These are phyloP conservation scores for Botrytis galanthina DNA, from an alignment of 2,329 filamentous ascomycete species.

Conservation along the genomic window DNA sequence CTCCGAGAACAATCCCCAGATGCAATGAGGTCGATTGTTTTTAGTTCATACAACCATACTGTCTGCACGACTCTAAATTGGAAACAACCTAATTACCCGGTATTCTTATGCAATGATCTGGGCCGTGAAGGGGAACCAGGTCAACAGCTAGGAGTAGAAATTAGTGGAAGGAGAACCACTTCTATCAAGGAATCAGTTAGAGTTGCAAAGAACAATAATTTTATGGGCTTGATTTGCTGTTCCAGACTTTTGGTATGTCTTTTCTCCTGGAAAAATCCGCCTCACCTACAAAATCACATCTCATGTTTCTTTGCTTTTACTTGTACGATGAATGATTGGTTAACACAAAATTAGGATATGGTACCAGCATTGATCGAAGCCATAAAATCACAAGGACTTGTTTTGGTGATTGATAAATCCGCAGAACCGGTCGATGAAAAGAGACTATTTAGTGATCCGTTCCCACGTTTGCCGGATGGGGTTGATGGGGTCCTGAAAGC, in stretches of 20 bases:
- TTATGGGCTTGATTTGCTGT: conserved; percentile 94
- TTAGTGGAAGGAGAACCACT: conserved; percentile 69
- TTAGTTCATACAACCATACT: conserved; percentile 87
- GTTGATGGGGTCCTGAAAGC: conserved; percentile 84
- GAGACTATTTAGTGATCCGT: conserved; percentile 46
- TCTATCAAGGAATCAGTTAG: conserved; percentile 94
- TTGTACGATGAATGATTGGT: neutral
- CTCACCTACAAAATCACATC: neutral
- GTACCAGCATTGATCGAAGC: conserved; percentile 89
- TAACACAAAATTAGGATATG: conserved; percentile 65
- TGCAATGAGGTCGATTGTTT: conserved; percentile 81
- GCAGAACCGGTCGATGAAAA: conserved; percentile 42
- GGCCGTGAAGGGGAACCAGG: conserved; percentile 55
- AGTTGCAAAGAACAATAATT: conserved; percentile 92
- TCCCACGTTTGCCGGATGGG: conserved; percentile 67
- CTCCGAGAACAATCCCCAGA: conserved; percentile 65
- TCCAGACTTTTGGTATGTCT: conserved; percentile 75
- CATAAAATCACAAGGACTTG: conserved; percentile 90
- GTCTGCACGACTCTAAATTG: conserved; percentile 95
- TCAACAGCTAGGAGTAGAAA: conserved; percentile 27
- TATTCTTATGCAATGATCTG: conserved; percentile 92
- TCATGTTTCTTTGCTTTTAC: neutral
- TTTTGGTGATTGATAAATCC: conserved; percentile 85
- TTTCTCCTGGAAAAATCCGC: neutral
- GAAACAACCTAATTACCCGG: conserved; percentile 98